Percentiles rank a stretch among this genome's conserved stretches.
Evolutionary conservation across 1,139 yeast genomes (phyloP).

Genomic region (Yamadazyma conglobata): DNA sequence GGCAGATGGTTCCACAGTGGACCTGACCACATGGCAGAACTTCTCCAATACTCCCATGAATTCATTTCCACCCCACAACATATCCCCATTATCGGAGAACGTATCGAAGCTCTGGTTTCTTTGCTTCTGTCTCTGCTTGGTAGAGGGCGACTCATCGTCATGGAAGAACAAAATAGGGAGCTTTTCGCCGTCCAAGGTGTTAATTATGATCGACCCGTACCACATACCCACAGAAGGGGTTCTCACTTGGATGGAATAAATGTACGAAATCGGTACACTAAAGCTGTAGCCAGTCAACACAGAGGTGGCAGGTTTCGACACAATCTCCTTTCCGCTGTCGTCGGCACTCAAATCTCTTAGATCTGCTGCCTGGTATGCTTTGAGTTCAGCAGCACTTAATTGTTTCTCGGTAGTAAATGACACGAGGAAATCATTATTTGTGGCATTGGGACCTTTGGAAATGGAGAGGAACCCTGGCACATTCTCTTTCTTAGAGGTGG

Average conservation of each 20-base stretch:
- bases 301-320: conserved; percentile 41
- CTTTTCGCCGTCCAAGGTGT: conserved; percentile 65
- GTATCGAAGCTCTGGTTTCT: conserved; percentile 71
- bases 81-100: conserved; percentile 56
- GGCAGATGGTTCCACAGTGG: conserved; percentile 69
- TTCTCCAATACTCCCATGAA: conserved; percentile 54
- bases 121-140: conserved; percentile 54
- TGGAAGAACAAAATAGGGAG: conserved; percentile 87
- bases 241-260: conserved; percentile 79
- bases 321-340: conserved; percentile 13
- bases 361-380: conserved; percentile 52
- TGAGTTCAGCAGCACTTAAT: conserved; percentile 44
- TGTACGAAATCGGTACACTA: conserved; percentile 52
- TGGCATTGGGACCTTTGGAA: conserved; percentile 50
- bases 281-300: conserved; percentile 64
- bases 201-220: conserved; percentile 81
- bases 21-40: conserved; percentile 60
- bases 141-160: conserved; percentile 81
- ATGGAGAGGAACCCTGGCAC: conserved; percentile 72
- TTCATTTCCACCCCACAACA: conserved; percentile 92
- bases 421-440: conserved; percentile 57
- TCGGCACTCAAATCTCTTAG: conserved; percentile 29
- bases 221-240: conserved; percentile 86
- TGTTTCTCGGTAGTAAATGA: conserved; percentile 77
- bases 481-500: conserved; percentile 69